A percentile compares a stretch with the other conserved stretches of the same genome.
These are phyloP conservation scores for Crithidia acanthocephali DNA, from an alignment of 208 protist genomes.

Conservation along the genomic window DNA sequence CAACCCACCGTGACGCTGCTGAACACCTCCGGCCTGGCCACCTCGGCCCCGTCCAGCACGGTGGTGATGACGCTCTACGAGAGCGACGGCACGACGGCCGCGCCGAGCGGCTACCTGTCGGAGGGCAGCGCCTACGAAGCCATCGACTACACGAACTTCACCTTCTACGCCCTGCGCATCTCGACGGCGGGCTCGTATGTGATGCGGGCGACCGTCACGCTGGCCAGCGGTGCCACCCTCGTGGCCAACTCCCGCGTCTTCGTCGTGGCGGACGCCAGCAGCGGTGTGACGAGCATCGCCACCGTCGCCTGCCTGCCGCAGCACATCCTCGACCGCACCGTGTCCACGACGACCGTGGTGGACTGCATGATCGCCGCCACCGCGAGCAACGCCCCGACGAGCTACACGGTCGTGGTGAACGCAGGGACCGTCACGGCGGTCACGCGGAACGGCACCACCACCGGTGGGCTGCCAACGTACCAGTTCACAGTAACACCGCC, in stretches of 20 bases:
- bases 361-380: constrained; percentile 54
- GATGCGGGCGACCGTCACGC: constrained; percentile 65
- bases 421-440: constrained; percentile 52
- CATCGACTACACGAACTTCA: constrained; percentile 57
- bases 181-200: constrained; percentile 55
- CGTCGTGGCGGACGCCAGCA: constrained; percentile 36
- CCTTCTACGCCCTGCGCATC: constrained; percentile 57
- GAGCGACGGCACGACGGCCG: constrained; percentile 34
- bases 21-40: constrained; percentile 36
- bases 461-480: constrained; percentile 42
- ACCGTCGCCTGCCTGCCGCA: constrained; percentile 57
- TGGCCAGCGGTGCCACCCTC: constrained; percentile 50
- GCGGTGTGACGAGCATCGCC: constrained; percentile 28
- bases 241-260: constrained; percentile 43
- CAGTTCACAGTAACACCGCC: constrained; percentile 70
- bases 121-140: constrained; percentile 46
- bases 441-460: constrained; percentile 30
- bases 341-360: constrained; percentile 11
- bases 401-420: constrained; percentile 63
- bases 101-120: constrained; percentile 36
- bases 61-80: constrained; percentile 52
- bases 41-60: constrained; percentile 48
- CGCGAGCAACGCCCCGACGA: constrained; percentile 28
- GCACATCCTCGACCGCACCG: constrained; percentile 46
- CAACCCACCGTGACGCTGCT: constrained; percentile 70